Conservation (phyloP, 2,329 filamentous ascomycete genomes). For the Aureobasidium sp. region DNA sequence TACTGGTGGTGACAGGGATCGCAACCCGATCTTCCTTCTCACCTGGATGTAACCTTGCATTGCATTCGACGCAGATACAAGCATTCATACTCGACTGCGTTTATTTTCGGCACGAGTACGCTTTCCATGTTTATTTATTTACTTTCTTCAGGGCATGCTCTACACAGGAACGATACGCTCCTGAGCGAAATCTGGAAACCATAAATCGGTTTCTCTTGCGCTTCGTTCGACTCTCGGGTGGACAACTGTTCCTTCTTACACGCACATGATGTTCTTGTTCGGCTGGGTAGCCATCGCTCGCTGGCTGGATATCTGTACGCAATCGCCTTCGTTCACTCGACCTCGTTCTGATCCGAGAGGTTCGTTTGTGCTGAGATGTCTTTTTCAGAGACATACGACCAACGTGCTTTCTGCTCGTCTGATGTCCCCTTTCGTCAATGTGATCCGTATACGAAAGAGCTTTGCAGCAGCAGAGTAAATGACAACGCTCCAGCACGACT, state of each 20-base stretch:
- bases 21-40: not conserved
- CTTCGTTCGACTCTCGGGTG: no score
- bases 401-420: not conserved
- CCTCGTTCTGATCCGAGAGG: not conserved
- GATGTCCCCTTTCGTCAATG: not conserved
- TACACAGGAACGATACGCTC: not conserved
- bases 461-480: not conserved
- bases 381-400: not conserved
- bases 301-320: not conserved
- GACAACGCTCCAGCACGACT: not conserved
- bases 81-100: not conserved
- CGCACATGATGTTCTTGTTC: not conserved
- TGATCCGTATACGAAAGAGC: not conserved
- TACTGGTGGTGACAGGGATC: not conserved
- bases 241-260: not conserved
- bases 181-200: not conserved
- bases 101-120: not conserved
- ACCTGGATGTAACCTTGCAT: constrained; percentile 2
- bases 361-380: not conserved
- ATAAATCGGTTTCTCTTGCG: no score
- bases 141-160: not conserved
- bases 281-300: not conserved
- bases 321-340: not conserved
- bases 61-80: not conserved
- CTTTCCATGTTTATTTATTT: not conserved